Evolutionary conservation across 495 filamentous ascomycete genomes (phyloP), one percentile per base, ranked within the genome.

Genomic region (Rhizodiscina lignyota): DNA sequence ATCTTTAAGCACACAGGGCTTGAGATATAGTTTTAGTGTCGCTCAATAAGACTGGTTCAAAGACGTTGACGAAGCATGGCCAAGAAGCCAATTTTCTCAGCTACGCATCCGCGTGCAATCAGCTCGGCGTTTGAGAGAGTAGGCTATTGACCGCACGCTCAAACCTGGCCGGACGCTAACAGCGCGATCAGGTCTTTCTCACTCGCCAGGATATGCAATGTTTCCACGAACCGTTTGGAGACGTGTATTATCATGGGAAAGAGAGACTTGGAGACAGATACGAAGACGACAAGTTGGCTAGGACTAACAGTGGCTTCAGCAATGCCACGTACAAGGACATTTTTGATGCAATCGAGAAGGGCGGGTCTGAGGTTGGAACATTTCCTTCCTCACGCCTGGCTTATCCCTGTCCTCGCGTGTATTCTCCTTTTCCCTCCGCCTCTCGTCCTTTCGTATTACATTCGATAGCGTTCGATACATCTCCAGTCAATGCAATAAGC

Each of bases 111-210:
- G 4, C 67, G 89, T 47, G 79, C 89, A 38, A 92, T 83, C 58
- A 93, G 85, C 5, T 94, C 89, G 16, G 89, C 87, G 0, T 97
- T 94, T 58, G 89, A 97, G 60, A 66, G 87, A 50, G 89, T 84
- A 64, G 43, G 64, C 21, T 34, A 23, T 13, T 19, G 24, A 36
- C 34, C 22, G 8, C 38, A 17, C 4, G 33, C 33, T 21, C 13
- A 8, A 37, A 17, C 22, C 12, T 23, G n/a, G n/a, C n/a, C n/a
- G n/a, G n/a, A n/a, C n/a, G n/a, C n/a, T n/a, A n/a, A n/a, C n/a
- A n/a, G n/a, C n/a, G n/a, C n/a, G n/a, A n/a, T n/a, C 42, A 92
- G 83, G 82, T 94, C 40, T 94, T 97, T 54, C 94, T 97, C 89
- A 94, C 86, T 42, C 74, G 79, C 40, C 62, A 64, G 18, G 78